Evolutionary conservation across 2,329 filamentous ascomycete species (phyloP), one percentile per base, ranked within the genome.

Genomic region (Mycosphaerelloides madeirae): DNA sequence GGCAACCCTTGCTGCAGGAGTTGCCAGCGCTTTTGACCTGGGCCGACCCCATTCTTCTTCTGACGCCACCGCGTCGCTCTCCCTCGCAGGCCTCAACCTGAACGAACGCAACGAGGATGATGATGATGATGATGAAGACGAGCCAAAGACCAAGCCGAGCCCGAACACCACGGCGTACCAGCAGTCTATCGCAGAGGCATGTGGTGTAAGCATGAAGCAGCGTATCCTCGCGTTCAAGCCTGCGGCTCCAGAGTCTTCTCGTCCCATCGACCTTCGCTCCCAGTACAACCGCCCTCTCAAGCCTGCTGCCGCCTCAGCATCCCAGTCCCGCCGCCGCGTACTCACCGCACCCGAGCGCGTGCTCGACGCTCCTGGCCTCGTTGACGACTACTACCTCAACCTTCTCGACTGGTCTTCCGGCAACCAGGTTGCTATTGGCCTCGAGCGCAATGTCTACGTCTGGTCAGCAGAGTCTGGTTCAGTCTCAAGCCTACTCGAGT

Each of bases 331-430:
- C 54, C 86, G 93, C 52, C 87, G 91, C 59, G 88, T 98, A 48
- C 85, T 93, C 41, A 96, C 93, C 6, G 89, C 91, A 11, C 93
- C 93, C 9, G 93, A 98, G 71, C 87, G 93, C 54, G 93, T 98
- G 12, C 80, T 98, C 19, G 93, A 98, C 69, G 93, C 93, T 3
- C 93, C 93, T 5, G 93, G 91, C 44, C 81, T 98, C 41, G 85
- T 97, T 50, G 93, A 98, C 62, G 93, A 98, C 73, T 98, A 97
- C 78, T 98, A 98, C 68, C 85, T 98, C 59, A 98, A 98, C 75
- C 78, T 98, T 31, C 81, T 98, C 19, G 93, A 98, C 74, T 98
- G 93, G 93, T 95, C 90, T 65, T 93, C 89, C 6, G 84, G 86
- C 49, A 98, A 98, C 75, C 93, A 98, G 69, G 91, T 98, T 43